These are phyloP conservation scores for Paraconiothyrium brasiliense DNA, from an alignment of 2,329 filamentous ascomycete species.

Conservation along the genomic window DNA sequence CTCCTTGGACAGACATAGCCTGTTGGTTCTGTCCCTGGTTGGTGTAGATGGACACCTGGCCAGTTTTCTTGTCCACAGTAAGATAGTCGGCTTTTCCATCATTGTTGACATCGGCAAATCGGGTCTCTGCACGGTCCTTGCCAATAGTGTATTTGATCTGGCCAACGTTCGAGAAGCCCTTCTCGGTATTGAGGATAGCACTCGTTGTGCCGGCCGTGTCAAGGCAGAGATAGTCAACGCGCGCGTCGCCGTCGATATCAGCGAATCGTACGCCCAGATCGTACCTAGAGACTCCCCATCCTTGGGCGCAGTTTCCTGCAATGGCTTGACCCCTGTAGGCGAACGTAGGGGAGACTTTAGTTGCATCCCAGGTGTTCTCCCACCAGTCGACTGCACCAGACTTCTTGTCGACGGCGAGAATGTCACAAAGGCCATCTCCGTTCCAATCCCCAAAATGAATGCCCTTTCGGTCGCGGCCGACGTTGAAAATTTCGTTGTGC, in stretches of 20 bases:
- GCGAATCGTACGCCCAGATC: conserved; percentile 46
- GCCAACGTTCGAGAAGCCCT: conserved; percentile 43
- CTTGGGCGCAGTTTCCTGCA: conserved; percentile 29
- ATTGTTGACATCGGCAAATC: conserved; percentile 53
- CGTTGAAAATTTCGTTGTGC: conserved; percentile 24
- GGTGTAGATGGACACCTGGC: conserved; percentile 43
- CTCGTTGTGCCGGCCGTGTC: conserved; percentile 17
- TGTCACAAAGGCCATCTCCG: conserved; percentile 49
- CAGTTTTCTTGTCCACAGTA: conserved; percentile 47
- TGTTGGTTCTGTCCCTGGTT: conserved; percentile 34
- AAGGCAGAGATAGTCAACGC: conserved; percentile 29
- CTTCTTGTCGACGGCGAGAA: conserved; percentile 42
- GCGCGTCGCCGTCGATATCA: conserved; percentile 37
- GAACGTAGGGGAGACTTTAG: conserved; percentile 2
- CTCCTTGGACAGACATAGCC: conserved; percentile 21
- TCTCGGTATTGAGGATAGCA: conserved; percentile 23
- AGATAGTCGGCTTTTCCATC: conserved; percentile 45
- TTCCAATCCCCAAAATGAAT: conserved; percentile 52
- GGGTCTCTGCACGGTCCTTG: conserved; percentile 49
- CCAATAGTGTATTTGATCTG: conserved; percentile 22
- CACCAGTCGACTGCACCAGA: conserved; percentile 36
- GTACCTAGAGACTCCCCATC: conserved; percentile 33
- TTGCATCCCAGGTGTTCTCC: conserved; percentile 27
- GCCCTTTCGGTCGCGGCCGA: conserved; percentile 34
- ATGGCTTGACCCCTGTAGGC: conserved; percentile 12